These are phyloP conservation scores for Mycena capillaripes DNA, from an alignment of 768 basidiomycete species.

Conservation along the genomic window DNA sequence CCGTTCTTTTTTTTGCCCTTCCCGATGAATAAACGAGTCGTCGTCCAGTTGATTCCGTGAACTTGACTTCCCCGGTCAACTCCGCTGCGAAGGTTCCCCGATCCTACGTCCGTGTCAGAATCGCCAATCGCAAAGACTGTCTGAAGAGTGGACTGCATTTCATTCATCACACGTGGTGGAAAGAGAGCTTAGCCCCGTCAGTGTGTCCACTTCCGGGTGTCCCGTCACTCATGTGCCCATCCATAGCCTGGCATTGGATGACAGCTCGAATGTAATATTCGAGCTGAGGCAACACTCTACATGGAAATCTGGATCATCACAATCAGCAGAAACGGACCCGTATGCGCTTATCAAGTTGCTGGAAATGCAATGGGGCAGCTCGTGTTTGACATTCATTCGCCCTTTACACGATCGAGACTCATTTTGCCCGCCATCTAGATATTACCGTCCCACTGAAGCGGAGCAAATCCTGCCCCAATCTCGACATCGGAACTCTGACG, in stretches of 20 bases:
- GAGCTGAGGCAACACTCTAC: not conserved
- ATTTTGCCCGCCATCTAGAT: not conserved
- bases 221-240: not conserved
- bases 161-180: not conserved
- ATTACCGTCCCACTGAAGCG: not conserved
- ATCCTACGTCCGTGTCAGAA: constrained; percentile 5
- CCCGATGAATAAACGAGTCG: not conserved
- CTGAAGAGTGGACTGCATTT: not conserved
- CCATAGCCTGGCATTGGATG: not conserved
- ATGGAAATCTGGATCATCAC: not conserved
- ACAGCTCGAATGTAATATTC: not conserved
- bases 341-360: constrained; percentile 2
- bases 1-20: not conserved
- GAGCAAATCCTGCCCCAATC: not conserved
- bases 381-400: not conserved
- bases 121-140: not conserved
- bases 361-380: not conserved
- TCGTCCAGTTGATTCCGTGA: constrained; percentile 3
- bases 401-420: not conserved
- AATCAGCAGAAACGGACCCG: not conserved
- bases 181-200: not conserved
- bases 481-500: not conserved
- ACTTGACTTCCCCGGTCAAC: not conserved
- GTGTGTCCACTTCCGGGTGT: not conserved
- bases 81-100: not conserved